Evolutionary conservation across 2,329 filamentous ascomycete species (phyloP).

Genomic region (Trematosphaeria pertusa): DNA sequence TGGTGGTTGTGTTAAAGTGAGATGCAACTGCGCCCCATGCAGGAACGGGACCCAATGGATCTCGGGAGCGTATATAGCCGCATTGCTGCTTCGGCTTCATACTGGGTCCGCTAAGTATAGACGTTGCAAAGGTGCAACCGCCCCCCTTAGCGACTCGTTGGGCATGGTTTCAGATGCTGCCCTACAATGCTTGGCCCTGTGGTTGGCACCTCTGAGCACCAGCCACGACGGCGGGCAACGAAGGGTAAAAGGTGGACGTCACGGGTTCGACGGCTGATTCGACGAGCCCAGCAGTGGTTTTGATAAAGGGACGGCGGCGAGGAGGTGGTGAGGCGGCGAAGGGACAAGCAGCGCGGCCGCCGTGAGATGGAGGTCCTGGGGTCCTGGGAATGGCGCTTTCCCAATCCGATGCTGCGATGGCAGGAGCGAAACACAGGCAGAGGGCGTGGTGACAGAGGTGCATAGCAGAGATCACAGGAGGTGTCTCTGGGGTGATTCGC

Average conservation of each 20-base stretch:
- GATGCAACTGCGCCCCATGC: constrained; percentile 13
- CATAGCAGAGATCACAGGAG: constrained; percentile 34
- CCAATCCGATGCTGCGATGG: constrained; percentile 1
- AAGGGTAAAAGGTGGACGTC: constrained; percentile 2
- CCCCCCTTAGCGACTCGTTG: constrained; percentile 29
- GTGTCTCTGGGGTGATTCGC: constrained; percentile 20
- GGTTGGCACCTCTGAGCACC: constrained; percentile 3
- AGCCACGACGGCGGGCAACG: neutral
- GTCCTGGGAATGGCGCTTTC: neutral
- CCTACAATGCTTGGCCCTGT: constrained; percentile 31
- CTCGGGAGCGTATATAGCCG: constrained; percentile 33
- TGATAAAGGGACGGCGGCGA: constrained; percentile 7
- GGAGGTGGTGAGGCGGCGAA: constrained; percentile 4
- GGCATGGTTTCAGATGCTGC: constrained; percentile 41
- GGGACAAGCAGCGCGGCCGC: neutral
- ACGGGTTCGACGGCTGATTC: constrained; percentile 7
- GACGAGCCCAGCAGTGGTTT: too few species aligned
- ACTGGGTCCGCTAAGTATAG: constrained; percentile 43
- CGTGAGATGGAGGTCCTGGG: too few species aligned
- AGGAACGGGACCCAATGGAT: constrained; percentile 29
- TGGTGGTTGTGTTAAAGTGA: constrained; percentile 9
- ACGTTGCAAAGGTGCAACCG: constrained; percentile 44
- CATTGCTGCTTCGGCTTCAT: constrained; percentile 26
- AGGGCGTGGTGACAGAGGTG: constrained; percentile 3
- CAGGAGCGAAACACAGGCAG: constrained; percentile 4